Evolutionary conservation across 306 rosid genomes (phyloP).

Genomic region (Citrullus amarus): DNA sequence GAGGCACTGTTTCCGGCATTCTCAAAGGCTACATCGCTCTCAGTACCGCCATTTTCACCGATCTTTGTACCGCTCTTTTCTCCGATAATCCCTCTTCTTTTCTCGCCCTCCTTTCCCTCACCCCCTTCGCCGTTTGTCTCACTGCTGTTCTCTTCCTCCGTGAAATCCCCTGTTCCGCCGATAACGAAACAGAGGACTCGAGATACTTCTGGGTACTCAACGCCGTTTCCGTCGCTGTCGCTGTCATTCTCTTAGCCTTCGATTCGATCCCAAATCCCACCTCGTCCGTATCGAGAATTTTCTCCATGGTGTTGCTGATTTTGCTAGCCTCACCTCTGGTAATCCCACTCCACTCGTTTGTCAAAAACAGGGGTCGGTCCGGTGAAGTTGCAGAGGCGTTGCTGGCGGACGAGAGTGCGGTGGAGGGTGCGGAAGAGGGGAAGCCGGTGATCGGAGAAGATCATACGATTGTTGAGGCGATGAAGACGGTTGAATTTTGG

Average conservation of each 20-base stretch:
- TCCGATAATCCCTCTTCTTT: constrained; percentile 44
- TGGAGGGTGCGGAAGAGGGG: background rate
- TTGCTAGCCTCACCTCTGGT: background rate
- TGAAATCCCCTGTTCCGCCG: constrained; percentile 22
- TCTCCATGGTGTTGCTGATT: background rate
- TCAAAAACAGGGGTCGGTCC: background rate
- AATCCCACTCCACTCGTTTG: background rate
- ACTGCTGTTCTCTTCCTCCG: constrained; percentile 64
- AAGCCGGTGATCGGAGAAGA: constrained; percentile 64
- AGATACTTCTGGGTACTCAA: background rate
- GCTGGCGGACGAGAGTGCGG: background rate
- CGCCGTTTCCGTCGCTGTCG: background rate
- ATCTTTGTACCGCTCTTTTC: constrained; percentile 53
- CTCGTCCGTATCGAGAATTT: background rate
- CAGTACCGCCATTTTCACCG: constrained; percentile 89
- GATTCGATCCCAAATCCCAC: background rate
- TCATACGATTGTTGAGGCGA: constrained; percentile 52
- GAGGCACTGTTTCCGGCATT: constrained; percentile 79
- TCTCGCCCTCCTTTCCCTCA: constrained; percentile 51
- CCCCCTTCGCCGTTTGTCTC: constrained; percentile 61
- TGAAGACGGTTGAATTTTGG: constrained; percentile 65
- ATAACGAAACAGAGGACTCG: constrained; percentile 10
- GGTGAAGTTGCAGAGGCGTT: background rate
- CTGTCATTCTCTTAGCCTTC: background rate
- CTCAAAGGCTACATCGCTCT: constrained; percentile 70